phyloP scores from a whole-genome alignment of 345 rosid genomes.

The Lepidium sativum region DNA sequence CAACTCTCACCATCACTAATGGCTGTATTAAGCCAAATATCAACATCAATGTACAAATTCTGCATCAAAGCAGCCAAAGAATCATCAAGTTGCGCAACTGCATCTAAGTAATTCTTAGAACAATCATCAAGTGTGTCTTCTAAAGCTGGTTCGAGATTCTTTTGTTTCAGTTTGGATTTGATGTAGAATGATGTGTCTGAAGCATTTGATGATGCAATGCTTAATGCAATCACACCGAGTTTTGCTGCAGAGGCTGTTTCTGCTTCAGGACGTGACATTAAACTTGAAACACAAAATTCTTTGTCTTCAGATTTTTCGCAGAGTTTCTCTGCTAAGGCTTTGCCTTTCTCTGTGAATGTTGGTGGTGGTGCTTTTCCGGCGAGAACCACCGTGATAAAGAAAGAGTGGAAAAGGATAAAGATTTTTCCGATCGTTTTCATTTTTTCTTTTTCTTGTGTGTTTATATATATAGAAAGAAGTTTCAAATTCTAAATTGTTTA shows the following conservation, averaged over 20 bases:
- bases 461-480: neutral
- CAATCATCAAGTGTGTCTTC: slow-evolving; percentile 62
- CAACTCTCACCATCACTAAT: slow-evolving; percentile 36
- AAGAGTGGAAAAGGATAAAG: slow-evolving; percentile 14
- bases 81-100: slow-evolving; percentile 51
- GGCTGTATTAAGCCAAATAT: slow-evolving; percentile 39
- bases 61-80: slow-evolving; percentile 42
- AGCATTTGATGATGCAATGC: slow-evolving; percentile 38
- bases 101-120: slow-evolving; percentile 41
- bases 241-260: slow-evolving; percentile 30
- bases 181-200: slow-evolving; percentile 33
- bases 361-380: slow-evolving; percentile 28
- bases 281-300: slow-evolving; percentile 41
- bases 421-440: slow-evolving; percentile 26
- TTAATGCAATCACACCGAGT: slow-evolving; percentile 45
- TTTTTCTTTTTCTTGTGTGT: neutral
- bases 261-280: slow-evolving; percentile 33
- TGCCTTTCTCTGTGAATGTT: slow-evolving; percentile 26
- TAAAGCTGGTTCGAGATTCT: slow-evolving; percentile 31
- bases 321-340: slow-evolving; percentile 24
- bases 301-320: slow-evolving; percentile 35
- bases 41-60: slow-evolving; percentile 29
- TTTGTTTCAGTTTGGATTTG: slow-evolving; percentile 13
- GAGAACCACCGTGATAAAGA: slow-evolving; percentile 10
- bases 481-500: neutral